These are phyloP conservation scores for Apiospora marii DNA, from an alignment of 2,329 filamentous ascomycete species.

Conservation along the genomic window DNA sequence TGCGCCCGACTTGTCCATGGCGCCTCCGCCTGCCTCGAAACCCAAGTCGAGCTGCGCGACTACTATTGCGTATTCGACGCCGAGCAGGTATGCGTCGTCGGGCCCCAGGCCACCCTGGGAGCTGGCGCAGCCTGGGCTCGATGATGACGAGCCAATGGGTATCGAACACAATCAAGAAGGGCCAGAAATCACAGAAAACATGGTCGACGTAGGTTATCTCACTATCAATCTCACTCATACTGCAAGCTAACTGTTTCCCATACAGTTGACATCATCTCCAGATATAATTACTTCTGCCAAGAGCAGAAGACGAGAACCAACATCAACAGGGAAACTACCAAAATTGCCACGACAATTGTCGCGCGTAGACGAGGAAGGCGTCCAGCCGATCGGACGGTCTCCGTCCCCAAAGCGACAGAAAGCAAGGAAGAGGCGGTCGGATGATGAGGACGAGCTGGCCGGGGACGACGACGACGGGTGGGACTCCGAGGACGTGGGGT, in stretches of 20 bases:
- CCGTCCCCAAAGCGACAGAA: slow-evolving; percentile 34
- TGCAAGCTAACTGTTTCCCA: slow-evolving; percentile 26
- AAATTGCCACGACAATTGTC: slow-evolving; percentile 24
- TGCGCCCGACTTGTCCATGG: slow-evolving; percentile 9
- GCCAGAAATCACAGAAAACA: slow-evolving; percentile 27
- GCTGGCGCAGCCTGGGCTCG: slow-evolving; percentile 9
- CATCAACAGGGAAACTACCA: slow-evolving; percentile 23
- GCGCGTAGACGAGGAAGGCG: not conserved
- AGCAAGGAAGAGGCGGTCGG: not conserved
- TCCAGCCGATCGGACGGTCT: slow-evolving; percentile 23
- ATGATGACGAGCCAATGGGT: not conserved
- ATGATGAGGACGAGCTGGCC: slow-evolving; percentile 41
- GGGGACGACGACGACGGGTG: slow-evolving; percentile 34
- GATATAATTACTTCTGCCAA: slow-evolving; percentile 35
- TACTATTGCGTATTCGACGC: slow-evolving; percentile 43
- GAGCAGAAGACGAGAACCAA: slow-evolving; percentile 23
- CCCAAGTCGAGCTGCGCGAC: slow-evolving; percentile 42
- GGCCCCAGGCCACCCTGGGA: slow-evolving; percentile 40
- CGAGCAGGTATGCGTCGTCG: slow-evolving; percentile 41
- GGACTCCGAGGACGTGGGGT: slow-evolving; percentile 29
- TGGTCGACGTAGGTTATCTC: slow-evolving; percentile 36
- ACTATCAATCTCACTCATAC: not conserved
- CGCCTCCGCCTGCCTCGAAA: slow-evolving; percentile 30
- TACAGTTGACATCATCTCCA: slow-evolving; percentile 41
- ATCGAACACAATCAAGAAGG: slow-evolving; percentile 28